phyloP scores from a whole-genome alignment of 495 filamentous ascomycete genomes.

The Achaetomiella virescens region DNA sequence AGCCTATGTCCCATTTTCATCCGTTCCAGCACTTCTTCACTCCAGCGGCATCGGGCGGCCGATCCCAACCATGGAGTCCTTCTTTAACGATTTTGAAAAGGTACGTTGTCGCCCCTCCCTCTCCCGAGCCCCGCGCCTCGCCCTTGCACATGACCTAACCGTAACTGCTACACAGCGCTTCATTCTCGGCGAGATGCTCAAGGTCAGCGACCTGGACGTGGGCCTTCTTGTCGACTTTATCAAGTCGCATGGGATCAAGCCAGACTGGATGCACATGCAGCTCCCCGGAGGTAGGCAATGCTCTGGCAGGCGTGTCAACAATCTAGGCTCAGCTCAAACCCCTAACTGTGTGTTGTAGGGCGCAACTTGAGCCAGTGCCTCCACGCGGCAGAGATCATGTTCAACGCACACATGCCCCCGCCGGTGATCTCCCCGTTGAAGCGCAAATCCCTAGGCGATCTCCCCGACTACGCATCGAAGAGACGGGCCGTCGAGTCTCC shows the following conservation, averaged over 20 bases:
- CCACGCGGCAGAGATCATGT: conserved; percentile 39
- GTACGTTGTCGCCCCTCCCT: conserved; percentile 25
- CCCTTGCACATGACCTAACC: conserved; percentile 9
- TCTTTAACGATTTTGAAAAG: conserved; percentile 45
- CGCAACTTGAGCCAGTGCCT: conserved; percentile 45
- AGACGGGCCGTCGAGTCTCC: conserved; percentile 33
- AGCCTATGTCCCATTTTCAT: conserved; percentile 19
- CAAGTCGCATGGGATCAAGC: conserved; percentile 36
- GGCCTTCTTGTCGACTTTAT: conserved; percentile 44
- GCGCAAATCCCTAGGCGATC: conserved; percentile 40
- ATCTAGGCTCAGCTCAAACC: neutral
- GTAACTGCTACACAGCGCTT: conserved; percentile 38
- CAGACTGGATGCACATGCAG: conserved; percentile 43
- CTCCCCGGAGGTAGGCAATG: conserved; percentile 39
- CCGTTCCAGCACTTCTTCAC: conserved; percentile 27
- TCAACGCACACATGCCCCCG: conserved; percentile 31
- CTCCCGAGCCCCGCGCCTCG: conserved; percentile 9
- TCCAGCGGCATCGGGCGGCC: conserved; percentile 24
- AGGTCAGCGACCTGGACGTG: conserved; percentile 44
- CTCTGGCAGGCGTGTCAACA: neutral
- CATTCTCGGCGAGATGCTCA: conserved; percentile 50
- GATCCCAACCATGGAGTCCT: conserved; percentile 38
- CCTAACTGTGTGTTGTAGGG: conserved; percentile 31
- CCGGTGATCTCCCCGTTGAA: conserved; percentile 36
- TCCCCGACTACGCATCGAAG: conserved; percentile 37